Conservation (phyloP, 2,329 filamentous ascomycete genomes). For the Fusarium begoniae region DNA sequence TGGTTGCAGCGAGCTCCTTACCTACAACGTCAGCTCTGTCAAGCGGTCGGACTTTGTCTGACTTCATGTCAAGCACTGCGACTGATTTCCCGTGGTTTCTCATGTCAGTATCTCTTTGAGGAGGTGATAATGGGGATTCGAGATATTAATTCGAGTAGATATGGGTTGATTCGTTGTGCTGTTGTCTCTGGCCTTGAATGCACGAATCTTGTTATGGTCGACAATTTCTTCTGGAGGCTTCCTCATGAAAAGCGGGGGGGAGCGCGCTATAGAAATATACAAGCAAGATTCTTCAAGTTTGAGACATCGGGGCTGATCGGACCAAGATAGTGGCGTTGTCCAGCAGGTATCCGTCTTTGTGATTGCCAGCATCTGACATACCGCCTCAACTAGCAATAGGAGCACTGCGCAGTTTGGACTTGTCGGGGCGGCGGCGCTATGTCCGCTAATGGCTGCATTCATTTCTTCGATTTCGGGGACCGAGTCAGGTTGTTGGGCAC, state of each 20-base stretch:
- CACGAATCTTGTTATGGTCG: no score
- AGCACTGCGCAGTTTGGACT: neutral
- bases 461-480: no score
- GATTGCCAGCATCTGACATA: neutral
- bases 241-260: neutral
- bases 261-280: neutral
- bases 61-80: neutral
- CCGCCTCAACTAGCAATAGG: neutral
- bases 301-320: neutral
- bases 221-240: neutral
- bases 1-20: neutral
- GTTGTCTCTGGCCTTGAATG: rapidly evolving
- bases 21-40: neutral
- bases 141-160: neutral
- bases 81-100: neutral
- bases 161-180: neutral
- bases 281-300: neutral
- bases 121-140: neutral
- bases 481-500: neutral
- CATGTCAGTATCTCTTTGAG: neutral
- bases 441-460: neutral
- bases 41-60: neutral
- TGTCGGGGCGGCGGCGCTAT: neutral
- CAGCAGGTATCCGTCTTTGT: neutral
- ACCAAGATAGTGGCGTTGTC: neutral